Evolutionary conservation across 164 flowering plant genomes (phyloP), one percentile per base, ranked within the genome.

Genomic region (Tetrastigma voinierianum): DNA sequence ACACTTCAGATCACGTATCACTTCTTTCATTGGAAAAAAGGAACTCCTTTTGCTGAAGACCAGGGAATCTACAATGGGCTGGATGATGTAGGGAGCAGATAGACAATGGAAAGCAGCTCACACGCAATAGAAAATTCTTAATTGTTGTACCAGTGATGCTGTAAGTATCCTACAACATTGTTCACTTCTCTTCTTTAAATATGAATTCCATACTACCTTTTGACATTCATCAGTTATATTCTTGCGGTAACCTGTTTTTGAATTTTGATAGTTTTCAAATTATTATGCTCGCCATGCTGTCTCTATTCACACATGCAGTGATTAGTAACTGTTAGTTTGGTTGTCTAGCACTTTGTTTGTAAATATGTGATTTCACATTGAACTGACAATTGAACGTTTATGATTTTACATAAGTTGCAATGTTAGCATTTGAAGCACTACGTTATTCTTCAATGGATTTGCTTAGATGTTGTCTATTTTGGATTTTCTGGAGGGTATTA

Each of bases 51-150:
- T 75, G 81, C 89, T 55, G 91, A 87, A 48, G 91, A 87, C 61
- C 91, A 87, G 63, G 91, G 91, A 4, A 85, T 87, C 52, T 87
- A 87, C 68, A 87, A 87, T 66, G 46, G 83, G 11, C 68, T 85
- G 80, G 85, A 25, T 87, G 91, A 89, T 87, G n/a, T n/a, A n/a
- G 91, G 91, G 91, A 87, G 77, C 91, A 87, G 76, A 75, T 87
- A 2, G 91, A 87, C 65, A 85, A 72, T 58, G 91, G 91, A 46
- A 80, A 87, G 76, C 91, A 87, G 77, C 91, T 87, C 52, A 87
- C 91, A 13, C 89, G 87, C 62, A 87, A 87, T 66, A 80, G 91
- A 56, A 87, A 87, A 75, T 87, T 87, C 62, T 62, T 87, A 45
- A 87, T 86, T 14, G 88, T 87, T 68, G 91, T 87, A 16, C 91